Evolutionary conservation across 108 stramenopile genomes (phyloP).

Genomic region (Pseudonitzschia pungens): DNA sequence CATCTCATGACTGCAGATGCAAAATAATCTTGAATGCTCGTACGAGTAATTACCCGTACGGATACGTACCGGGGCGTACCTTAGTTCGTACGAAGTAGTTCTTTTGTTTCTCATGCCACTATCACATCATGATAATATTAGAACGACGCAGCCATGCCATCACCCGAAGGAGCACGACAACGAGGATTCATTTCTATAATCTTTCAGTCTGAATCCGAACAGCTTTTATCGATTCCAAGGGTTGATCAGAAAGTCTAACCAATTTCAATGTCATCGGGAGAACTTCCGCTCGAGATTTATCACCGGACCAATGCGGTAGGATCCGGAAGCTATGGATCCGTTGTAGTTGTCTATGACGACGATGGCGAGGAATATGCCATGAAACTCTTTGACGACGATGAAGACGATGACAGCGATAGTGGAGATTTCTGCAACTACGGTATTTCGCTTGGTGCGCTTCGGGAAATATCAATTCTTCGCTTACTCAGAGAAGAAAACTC

Average conservation of each 20-base stretch:
- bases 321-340: slow-evolving; percentile 70
- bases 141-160: no score
- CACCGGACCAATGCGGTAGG: slow-evolving; percentile 74
- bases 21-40: no score
- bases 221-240: no score
- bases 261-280: slow-evolving; percentile 67
- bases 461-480: slow-evolving; percentile 77
- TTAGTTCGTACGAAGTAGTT: no score
- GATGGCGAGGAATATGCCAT: slow-evolving; percentile 75
- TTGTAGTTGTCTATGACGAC: slow-evolving; percentile 81
- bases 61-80: no score
- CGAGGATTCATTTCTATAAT: no score
- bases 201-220: no score
- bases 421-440: slow-evolving; percentile 42
- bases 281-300: slow-evolving; percentile 61
- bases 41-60: no score
- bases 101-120: no score
- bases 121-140: no score
- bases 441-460: slow-evolving; percentile 63
- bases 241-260: not conserved
- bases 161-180: no score
- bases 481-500: slow-evolving; percentile 63
- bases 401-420: slow-evolving; percentile 42
- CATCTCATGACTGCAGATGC: no score
- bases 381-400: slow-evolving; percentile 67